Conservation (phyloP, 176 grass and related monocot species). For the Tuctoria greenei region DNA sequence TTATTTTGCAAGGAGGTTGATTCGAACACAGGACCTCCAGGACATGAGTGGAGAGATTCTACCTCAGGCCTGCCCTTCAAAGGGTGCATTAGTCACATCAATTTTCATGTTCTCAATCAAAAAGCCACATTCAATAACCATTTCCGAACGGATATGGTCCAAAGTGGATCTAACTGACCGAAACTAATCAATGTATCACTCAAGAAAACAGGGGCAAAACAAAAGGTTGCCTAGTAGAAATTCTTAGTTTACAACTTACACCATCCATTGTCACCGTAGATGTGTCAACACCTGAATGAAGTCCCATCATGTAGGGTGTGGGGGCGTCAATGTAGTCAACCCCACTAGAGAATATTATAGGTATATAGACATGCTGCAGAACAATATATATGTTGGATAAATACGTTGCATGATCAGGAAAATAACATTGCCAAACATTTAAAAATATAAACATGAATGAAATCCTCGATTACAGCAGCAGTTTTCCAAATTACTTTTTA, state of each 20-base stretch:
- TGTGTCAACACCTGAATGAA: slow-evolving; percentile 98
- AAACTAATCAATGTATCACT: slow-evolving; percentile 21
- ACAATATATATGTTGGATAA: slow-evolving; percentile 40
- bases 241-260: slow-evolving; percentile 65
- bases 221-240: slow-evolving; percentile 25
- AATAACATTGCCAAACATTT: slow-evolving; percentile 21
- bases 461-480: slow-evolving; percentile 27
- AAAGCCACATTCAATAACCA: slow-evolving; percentile 12
- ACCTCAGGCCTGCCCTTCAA: not conserved
- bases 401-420: slow-evolving; percentile 18
- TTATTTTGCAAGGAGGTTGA: too few relatives aligned
- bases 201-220: slow-evolving; percentile 25
- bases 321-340: slow-evolving; percentile 99
- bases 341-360: slow-evolving; percentile 98
- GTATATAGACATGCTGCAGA: slow-evolving; percentile 97
- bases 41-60: too few relatives aligned
- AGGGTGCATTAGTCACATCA: not conserved
- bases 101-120: slow-evolving; percentile 31
- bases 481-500: slow-evolving; percentile 31
- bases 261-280: slow-evolving; percentile 92
- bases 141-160: slow-evolving; percentile 4
- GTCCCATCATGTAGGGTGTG: slow-evolving; percentile 99
- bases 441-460: slow-evolving; percentile 28
- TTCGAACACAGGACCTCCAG: too few relatives aligned
- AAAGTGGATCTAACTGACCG: not conserved